Evolutionary conservation across 2,329 filamentous ascomycete species (phyloP), one percentile per base, ranked within the genome.

Genomic region (Aspergillus oerlinghausenensis): DNA sequence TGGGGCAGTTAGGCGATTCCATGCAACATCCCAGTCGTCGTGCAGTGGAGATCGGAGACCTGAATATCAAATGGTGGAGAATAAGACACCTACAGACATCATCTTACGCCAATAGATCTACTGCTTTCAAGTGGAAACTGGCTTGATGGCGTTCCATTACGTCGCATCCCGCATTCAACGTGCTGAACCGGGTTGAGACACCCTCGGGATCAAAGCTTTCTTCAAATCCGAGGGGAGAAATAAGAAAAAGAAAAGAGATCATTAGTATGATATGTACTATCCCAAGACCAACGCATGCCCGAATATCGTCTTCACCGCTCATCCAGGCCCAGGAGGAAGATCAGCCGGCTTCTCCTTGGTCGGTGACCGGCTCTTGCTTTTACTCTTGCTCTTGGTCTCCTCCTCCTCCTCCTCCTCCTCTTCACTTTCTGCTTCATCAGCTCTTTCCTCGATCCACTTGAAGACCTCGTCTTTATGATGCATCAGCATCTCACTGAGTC

Each of bases 401-500:
- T 65, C 65, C 21, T 69, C 64, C 10, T 69, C 66, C 25, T 70
- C 65, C 21, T 23, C 21, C 21, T 23, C 21, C 10, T 69, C 66
- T 25, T 70, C 65, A 25, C 61, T 64, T 21, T 65, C 66, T 2
- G 59, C 55, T 1, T 47, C 56, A 11, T 69, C 69, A 3, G 71
- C 66, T 38, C 73, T 73, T n/a, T 71, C 70, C 29, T 74, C 63
- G 35, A 86, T 73, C 63, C 76, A 74, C 9, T 74, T 65, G 52
- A 75, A 76, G 1, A 85, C 81, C 21, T 80, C 73, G 1, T 77
- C 69, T 57, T 78, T 74, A 66, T 86, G 82, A 55, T 77, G 71
- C 19, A 74, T 63, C 50, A 87, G 74, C 83, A 87, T 86, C 48
- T 84, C 80, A 57, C 80, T 81, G 45, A 86, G 70, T 1, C 74